Evolutionary conservation across 495 filamentous ascomycete genomes (phyloP), one percentile per base, ranked within the genome.

Genomic region (Aspergillus cristatus): DNA sequence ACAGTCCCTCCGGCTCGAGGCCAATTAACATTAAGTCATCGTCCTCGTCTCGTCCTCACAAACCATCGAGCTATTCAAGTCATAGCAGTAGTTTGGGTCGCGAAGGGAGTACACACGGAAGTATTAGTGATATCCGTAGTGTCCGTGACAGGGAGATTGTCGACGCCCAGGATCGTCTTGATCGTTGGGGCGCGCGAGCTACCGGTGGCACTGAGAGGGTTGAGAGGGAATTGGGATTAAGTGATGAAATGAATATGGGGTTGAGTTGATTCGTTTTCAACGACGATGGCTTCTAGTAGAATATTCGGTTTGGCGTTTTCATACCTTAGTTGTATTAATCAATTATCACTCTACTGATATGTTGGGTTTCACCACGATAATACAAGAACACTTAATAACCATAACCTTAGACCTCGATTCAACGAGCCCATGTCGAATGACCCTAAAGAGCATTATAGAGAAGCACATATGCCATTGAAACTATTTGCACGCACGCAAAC

Each of bases 181-280:
- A 71, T 50, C 54, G 46, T 1, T 71, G 67, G 67, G 57, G 52
- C 7, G 46, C 58, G 10, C 46, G 64, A 10, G 66, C 66, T 13
- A 41, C 52, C 0, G 63, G 54, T 12, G 65, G 65, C 0, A 68
- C 57, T 4, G 65, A 67, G 37, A 47, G 69, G 41, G 60, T 59
- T 28, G 59, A 67, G 47, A 35, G 68, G 35, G 57, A 68, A 48
- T 48, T 66, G 50, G 71, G 71, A 3, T 37, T 71, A 22, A 65
- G 68, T 11, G 71, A 75, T 48, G 71, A 75, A 35, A 56, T 70
- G 6, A 68, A 68, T 40, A 75, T 75, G 71, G 71, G 62, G 14
- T 43, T 75, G 43, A 72, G 71, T 43, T 75, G 57, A 67, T 39
- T 32, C 29, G 6, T 28, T 12, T 38, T 35, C 20, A 24, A 24